Percentiles rank a stretch among this genome's conserved stretches.
Evolutionary conservation across 2,329 filamentous ascomycete species (phyloP).

Genomic region (Verticillium zaregamsianum): DNA sequence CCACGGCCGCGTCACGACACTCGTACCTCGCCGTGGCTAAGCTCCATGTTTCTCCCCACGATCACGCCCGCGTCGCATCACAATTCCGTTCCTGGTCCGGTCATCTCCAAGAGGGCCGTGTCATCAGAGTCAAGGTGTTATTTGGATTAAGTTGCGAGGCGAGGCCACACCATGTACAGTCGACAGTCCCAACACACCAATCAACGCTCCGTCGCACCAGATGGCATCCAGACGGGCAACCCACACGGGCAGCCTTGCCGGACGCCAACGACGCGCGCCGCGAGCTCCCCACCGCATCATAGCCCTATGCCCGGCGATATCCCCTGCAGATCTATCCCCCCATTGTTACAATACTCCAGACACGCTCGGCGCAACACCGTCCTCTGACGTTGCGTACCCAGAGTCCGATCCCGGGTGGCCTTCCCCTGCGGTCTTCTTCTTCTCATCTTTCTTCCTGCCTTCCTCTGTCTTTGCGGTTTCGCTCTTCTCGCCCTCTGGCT

Average conservation of each 20-base stretch:
- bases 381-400: slow-evolving; percentile 10
- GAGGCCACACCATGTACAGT: neutral
- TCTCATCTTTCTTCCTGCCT: slow-evolving; percentile 15
- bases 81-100: neutral
- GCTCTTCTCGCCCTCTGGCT: slow-evolving; percentile 12
- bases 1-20: neutral
- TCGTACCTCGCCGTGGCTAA: neutral
- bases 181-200: neutral
- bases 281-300: neutral
- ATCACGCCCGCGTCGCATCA: neutral
- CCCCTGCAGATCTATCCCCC: neutral
- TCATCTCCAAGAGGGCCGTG: neutral
- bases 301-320: neutral
- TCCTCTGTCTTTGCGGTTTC: slow-evolving; percentile 14
- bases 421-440: slow-evolving; percentile 26
- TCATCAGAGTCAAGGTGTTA: neutral
- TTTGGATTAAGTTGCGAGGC: neutral
- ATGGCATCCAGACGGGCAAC: neutral
- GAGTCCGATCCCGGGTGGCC: slow-evolving; percentile 6
- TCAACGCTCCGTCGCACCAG: neutral
- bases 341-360: neutral
- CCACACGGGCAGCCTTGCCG: neutral
- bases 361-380: neutral
- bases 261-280: too few relatives aligned
- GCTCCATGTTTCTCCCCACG: neutral